Base-by-base conservation (phyloP, 2,329 filamentous ascomycete genomes). In the Zelopaecilomyces penicillatus region DNA sequence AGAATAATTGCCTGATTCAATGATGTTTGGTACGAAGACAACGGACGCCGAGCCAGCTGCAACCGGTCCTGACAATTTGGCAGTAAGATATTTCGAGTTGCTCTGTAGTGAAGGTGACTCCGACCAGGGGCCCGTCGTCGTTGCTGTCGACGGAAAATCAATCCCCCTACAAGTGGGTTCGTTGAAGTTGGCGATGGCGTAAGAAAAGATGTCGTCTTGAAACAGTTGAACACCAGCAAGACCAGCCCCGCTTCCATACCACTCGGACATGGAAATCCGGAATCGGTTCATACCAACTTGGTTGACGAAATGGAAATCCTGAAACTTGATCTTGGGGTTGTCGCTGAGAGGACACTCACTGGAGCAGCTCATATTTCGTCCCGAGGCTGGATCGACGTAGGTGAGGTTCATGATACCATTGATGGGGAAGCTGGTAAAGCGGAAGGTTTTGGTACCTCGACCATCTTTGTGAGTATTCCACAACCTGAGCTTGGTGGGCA, bases 381-480 rank as follows among this genome's bases (percentile, higher is more conserved):
- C 84, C 2, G 79, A 85, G 34, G 61, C 69, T 27, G 85, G 83
- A 57, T 97, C 88, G 51, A 82, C 82, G 56, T 93, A 97, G 33
- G 89, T 95, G 58, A 98, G 75, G 65, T 97, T 96, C 82, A 98
- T 87, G 61, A 98, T 96, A 42, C 93, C 93, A 50, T 86, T 83
- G 57, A 91, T 80, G 5, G 91, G 90, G 47, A 91, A 70, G 12
- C 89, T 87, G 26, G 87, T 87, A 60, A 88, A 94, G 46, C 89
- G 81, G 69, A 87, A 98, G 0, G 84, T 86, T 67, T 87, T 86
- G 30, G 90, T 95, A 30, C 93, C 90, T 52, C 89, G 82, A 42
- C 86, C 88, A 55, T 93, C 80, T 42, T 81, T 74, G 54, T 86
- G 81, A 3, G 91, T 93, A 66, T 98, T 98, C 72, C 85, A 88